phyloP scores from a whole-genome alignment of 805 yeast species.

The Suhomyces faveliae region DNA sequence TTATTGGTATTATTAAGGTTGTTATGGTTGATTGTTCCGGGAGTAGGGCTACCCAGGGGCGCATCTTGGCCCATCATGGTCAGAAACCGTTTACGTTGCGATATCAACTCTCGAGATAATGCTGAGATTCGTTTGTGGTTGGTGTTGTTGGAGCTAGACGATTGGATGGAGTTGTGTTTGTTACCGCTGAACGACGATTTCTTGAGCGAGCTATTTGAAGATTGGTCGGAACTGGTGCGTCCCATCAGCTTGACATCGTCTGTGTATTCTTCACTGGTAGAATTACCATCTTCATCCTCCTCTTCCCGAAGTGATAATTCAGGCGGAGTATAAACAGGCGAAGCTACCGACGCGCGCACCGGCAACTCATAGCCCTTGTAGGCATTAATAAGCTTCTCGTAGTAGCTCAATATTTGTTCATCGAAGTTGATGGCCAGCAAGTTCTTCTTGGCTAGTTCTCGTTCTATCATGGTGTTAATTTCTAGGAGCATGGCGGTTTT shows the following conservation, averaged over 20 bases:
- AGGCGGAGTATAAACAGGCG: constrained; percentile 8
- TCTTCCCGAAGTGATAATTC: constrained; percentile 18
- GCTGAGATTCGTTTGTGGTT: constrained; percentile 3
- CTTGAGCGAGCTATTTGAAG: constrained; percentile 13
- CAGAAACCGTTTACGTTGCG: constrained; percentile 9
- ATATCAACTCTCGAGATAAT: constrained; percentile 1
- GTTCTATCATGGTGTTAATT: constrained; percentile 29
- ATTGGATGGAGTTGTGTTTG: constrained; percentile 2
- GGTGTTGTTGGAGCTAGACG: background rate
- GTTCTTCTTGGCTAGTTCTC: constrained; percentile 12
- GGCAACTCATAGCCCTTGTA: constrained; percentile 28
- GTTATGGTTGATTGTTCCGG: background rate
- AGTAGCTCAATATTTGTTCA: constrained; percentile 26
- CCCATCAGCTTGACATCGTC: constrained; percentile 14
- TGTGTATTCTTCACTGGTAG: constrained; percentile 15
- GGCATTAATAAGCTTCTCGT: constrained; percentile 32
- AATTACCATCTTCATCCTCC: constrained; percentile 12
- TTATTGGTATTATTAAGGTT: background rate
- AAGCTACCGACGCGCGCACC: constrained; percentile 1
- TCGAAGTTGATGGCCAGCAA: constrained; percentile 17
- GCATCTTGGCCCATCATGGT: constrained; percentile 7
- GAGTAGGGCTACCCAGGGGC: background rate
- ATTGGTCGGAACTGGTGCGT: constrained; percentile 13
- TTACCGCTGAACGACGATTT: background rate
- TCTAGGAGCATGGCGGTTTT: constrained; percentile 34